Conservation (phyloP, 116 monocot genomes). For the Posidonia oceanica region DNA sequence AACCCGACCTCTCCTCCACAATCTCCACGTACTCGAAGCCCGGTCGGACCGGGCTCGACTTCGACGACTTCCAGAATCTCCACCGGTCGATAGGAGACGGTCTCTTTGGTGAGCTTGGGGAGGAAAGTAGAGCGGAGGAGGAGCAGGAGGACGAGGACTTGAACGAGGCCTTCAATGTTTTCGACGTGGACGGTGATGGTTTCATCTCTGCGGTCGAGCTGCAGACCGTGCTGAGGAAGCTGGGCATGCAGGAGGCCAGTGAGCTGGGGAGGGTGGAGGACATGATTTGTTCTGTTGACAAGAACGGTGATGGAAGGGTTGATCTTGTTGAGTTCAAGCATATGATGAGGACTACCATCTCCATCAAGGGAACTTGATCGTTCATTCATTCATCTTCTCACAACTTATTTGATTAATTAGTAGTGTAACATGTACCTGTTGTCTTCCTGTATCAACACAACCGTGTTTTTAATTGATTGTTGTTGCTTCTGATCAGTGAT, state of each 20-base stretch:
- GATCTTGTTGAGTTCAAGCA: conserved; percentile 55
- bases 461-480: no score
- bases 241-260: conserved; percentile 35
- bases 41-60: conserved; percentile 16
- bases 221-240: conserved; percentile 43
- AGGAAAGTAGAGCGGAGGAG: neutral
- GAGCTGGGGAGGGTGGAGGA: conserved; percentile 27
- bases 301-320: conserved; percentile 49
- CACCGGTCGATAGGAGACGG: conserved; percentile 21
- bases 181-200: conserved; percentile 59
- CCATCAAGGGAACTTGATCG: conserved; percentile 8
- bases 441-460: no score
- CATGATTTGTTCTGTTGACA: conserved; percentile 58
- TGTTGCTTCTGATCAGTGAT: no score
- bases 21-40: conserved; percentile 25
- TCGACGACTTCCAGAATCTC: conserved; percentile 29
- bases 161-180: conserved; percentile 51
- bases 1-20: conserved; percentile 13
- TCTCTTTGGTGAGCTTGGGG: conserved; percentile 10
- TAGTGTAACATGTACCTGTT: no score
- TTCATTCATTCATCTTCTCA: no score
- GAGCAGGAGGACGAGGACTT: conserved; percentile 32
- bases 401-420: no score
- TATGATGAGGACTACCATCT: conserved; percentile 45
- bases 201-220: conserved; percentile 59